Evolutionary conservation across 352 stramenopile genomes (phyloP), one percentile per base, ranked within the genome.

Genomic region (Phytophthora pseudosyringae): DNA sequence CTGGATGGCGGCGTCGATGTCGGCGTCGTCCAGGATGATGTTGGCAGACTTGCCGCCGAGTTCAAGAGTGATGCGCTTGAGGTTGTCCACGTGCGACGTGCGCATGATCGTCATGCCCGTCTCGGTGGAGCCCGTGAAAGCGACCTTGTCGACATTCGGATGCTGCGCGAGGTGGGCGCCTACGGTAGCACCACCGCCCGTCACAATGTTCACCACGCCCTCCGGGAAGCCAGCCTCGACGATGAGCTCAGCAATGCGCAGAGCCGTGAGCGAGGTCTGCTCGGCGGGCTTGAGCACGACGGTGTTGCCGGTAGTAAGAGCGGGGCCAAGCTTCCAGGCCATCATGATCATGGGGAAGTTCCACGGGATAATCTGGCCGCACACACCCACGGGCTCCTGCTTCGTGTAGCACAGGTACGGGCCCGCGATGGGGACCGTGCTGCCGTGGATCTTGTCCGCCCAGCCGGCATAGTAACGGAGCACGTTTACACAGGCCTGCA

Each of bases 321-420:
- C 93, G 0, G 94, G 90, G 25, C 67, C 94, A 12, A 95, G 79
- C 75, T 99, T 99, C 40, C 95, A 86, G 11, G 94, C 92, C 47
- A 98, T 95, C 96, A 99, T 98, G 12, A 97, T 91, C 56, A 95
- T 73, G 2, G 97, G 97, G 76, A 99, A 99, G 79, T 99, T 99
- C 97, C 97, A 99, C 29, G 92, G 97, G 56, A 96, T 98, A 59
- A 99, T 97, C 25, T 98, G 73, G 26, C 74, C 89, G 59, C 75
- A 91, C 18, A 98, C 91, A 16, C 96, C 97, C 1, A 99, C 86
- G 12, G 95, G 89, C 71, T 99, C 75, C 32, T 75, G 66, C 59
- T 79, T 75, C 7, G 74, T 86, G 57, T 95, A 80, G 59, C 84
- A 86, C 31, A 91, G 67, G 57, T 79, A 86, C 11, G 69, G 68